Percentiles rank a stretch among this genome's conserved stretches.
phyloP scores from a whole-genome alignment of 208 protist species.

The Wallacemonas sp. region DNA sequence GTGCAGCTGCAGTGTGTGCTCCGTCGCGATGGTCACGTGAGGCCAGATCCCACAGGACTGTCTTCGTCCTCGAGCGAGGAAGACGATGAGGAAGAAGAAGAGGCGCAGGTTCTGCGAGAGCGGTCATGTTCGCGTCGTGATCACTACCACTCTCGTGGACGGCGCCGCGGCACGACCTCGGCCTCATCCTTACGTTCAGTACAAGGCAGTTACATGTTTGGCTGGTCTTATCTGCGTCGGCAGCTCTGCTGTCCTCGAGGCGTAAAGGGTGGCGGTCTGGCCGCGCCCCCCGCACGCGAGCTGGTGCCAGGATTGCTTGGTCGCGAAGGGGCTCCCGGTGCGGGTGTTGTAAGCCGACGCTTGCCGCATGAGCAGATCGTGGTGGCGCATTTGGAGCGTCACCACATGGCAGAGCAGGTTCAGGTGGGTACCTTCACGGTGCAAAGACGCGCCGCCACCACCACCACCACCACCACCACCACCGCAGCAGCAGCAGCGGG shows the following conservation, averaged over 20 bases:
- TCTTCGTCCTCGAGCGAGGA: neutral
- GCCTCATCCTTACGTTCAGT: no score
- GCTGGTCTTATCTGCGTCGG: neutral
- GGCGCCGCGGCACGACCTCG: no score
- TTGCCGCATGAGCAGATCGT: slow-evolving; percentile 2
- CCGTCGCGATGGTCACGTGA: neutral
- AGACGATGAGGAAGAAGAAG: neutral
- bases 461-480: neutral
- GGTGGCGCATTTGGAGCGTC: neutral
- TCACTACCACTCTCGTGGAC: no score
- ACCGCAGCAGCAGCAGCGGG: no score
- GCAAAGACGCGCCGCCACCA: neutral
- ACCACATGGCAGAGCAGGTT: neutral
- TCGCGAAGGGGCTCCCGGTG: neutral
- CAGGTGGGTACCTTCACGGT: neutral
- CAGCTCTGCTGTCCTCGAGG: neutral
- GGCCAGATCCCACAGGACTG: neutral
- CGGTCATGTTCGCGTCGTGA: no score
- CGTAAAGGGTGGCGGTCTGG: neutral
- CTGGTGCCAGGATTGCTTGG: slow-evolving; percentile 7
- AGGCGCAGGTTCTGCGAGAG: no score
- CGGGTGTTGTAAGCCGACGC: neutral
- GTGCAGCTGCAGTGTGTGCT: slow-evolving; percentile 8
- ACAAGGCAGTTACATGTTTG: slow-evolving; percentile 15
- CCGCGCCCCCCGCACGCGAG: neutral